Evolutionary conservation across 768 basidiomycete species (phyloP), one percentile per base, ranked within the genome.

Genomic region (Mycena pura): DNA sequence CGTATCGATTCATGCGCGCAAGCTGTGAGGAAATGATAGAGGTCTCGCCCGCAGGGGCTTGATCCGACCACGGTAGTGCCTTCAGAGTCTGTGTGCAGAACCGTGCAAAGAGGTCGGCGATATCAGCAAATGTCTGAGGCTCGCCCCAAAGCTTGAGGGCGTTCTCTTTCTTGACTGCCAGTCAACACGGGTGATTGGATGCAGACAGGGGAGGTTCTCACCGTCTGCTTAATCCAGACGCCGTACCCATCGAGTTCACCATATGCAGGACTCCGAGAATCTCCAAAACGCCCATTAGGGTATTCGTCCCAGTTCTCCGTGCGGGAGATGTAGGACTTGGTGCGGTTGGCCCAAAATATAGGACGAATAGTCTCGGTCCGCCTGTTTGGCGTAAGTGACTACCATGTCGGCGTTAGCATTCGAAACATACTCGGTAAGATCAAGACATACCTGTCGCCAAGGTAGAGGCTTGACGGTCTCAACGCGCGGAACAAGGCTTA

Each of bases 301-400:
- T 97, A 99, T 73, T 99, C 96, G 72, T 99, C 97, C 97, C 97
- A 99, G 71, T 97, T 93, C 73, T 97, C 95, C 14, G 97, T 99
- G 53, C 96, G 90, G 8, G 93, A 93, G 44, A 99, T 81, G 73
- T 99, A 99, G 1, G 95, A 97, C 71, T 95, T 92, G 34, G 95
- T 86, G 36, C 96, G 84, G 78, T 99, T 99, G 13, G 97, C 95
- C 96, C 96, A 99, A 81, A 99, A 99, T 71, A 99, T 99, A 3
- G 97, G 97, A 31, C 97, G 90, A 64, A 96, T 99, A 46, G 86
- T 90, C 77, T 99, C 97, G 65, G 87, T 82, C 48, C 96, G 90
- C 57, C 97, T 85, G 71, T 84, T 93, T 19, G 96, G 95, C 2
- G 96, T 99, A 66, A 99, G 91, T 19, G 89, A 94, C 92, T 95